phyloP scores from a whole-genome alignment of 2,329 filamentous ascomycete species.

The Bipolaris sorokiniana region DNA sequence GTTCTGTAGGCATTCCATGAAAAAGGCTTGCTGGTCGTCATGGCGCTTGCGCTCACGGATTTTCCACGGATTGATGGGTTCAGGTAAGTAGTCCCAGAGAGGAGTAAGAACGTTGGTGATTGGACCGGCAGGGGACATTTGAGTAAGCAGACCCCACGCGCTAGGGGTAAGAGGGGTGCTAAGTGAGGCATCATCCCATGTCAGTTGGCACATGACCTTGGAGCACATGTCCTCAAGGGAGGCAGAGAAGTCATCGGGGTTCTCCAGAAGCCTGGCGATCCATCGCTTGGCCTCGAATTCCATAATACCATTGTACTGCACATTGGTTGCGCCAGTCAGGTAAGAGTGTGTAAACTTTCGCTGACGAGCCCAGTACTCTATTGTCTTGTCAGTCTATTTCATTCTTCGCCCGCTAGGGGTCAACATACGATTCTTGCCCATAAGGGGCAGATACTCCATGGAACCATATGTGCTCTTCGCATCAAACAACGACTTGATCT shows the following conservation, averaged over 20 bases:
- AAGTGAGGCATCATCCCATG: constrained; percentile 60
- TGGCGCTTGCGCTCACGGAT: constrained; percentile 59
- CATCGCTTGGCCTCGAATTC: constrained; percentile 62
- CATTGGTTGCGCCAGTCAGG: constrained; percentile 55
- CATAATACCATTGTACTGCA: constrained; percentile 56
- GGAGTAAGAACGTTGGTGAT: constrained; percentile 64
- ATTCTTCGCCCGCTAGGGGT: not conserved
- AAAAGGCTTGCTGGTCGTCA: constrained; percentile 61
- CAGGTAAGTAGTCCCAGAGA: constrained; percentile 59
- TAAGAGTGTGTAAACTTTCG: constrained; percentile 60
- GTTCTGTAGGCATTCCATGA: constrained; percentile 55
- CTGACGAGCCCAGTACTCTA: constrained; percentile 62
- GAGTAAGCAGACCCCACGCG: constrained; percentile 63
- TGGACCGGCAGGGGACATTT: constrained; percentile 64
- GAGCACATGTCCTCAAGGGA: constrained; percentile 63
- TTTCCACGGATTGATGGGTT: constrained; percentile 61
- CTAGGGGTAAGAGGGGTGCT: constrained; percentile 58
- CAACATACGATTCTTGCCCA: constrained; percentile 62
- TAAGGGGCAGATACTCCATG: constrained; percentile 63
- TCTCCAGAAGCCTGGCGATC: constrained; percentile 56
- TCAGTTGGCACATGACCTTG: constrained; percentile 62
- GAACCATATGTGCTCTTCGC: constrained; percentile 62
- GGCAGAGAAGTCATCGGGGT: constrained; percentile 59
- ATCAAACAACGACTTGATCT: constrained; percentile 59
- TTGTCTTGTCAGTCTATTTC: constrained; percentile 17